These are phyloP conservation scores for Mycena vitilis DNA, from an alignment of 768 basidiomycete species.

Conservation along the genomic window DNA sequence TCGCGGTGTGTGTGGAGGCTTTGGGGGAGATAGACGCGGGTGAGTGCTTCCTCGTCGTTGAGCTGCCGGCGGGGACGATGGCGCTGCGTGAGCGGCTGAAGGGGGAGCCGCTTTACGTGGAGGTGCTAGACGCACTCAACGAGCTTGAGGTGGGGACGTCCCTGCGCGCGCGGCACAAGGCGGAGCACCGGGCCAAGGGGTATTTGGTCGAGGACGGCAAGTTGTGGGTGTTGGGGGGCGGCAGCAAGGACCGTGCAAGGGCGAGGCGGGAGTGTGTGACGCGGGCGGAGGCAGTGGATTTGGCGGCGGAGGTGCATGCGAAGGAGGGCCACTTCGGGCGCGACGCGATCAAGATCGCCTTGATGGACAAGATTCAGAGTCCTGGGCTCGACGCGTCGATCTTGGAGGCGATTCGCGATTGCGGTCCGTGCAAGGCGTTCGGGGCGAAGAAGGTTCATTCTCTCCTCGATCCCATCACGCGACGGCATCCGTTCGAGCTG, in stretches of 20 bases:
- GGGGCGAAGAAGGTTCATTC: constrained; percentile 38
- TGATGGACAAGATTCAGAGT: constrained; percentile 26
- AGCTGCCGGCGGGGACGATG: constrained; percentile 4
- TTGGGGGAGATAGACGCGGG: background rate
- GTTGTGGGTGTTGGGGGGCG: constrained; percentile 23
- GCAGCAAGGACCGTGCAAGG: background rate
- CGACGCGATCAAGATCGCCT: constrained; percentile 29
- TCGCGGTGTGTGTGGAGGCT: background rate
- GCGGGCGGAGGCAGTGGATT: constrained; percentile 20
- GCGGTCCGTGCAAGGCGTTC: constrained; percentile 42
- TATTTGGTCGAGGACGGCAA: constrained; percentile 23
- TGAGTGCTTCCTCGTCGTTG: background rate
- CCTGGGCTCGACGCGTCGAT: constrained; percentile 38
- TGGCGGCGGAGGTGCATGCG: constrained; percentile 18
- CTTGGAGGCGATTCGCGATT: constrained; percentile 36
- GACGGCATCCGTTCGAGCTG: constrained; percentile 42
- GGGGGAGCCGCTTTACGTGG: constrained; percentile 14
- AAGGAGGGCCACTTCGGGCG: constrained; percentile 39
- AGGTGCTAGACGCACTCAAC: constrained; percentile 8
- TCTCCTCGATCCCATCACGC: constrained; percentile 42
- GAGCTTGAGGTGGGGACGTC: constrained; percentile 11
- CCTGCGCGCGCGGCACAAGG: background rate
- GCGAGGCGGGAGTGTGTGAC: constrained; percentile 17
- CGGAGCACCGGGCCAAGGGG: background rate
- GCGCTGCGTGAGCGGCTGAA: constrained; percentile 24